Evolutionary conservation across 75 land plant species (phyloP).

Genomic region (Azolla pinnata): DNA sequence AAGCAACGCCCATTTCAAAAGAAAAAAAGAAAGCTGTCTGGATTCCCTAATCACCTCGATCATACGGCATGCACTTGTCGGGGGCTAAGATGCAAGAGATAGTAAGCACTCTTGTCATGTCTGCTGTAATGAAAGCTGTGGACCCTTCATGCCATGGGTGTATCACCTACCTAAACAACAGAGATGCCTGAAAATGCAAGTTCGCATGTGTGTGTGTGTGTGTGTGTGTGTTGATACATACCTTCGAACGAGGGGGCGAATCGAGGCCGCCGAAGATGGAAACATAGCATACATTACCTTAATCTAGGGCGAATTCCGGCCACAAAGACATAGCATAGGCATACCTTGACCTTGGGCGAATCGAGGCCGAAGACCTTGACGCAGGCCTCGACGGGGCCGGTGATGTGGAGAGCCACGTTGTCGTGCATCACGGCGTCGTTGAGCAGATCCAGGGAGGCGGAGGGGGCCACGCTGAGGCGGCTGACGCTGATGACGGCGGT

Average conservation of each 20-base stretch:
- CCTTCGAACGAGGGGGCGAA: neutral
- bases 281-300: neutral
- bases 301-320: neutral
- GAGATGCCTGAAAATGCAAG: no score
- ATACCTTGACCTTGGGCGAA: conserved; percentile 57
- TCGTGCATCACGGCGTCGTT: conserved; percentile 49
- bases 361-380: conserved; percentile 41
- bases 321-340: neutral
- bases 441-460: conserved; percentile 43
- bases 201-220: no score
- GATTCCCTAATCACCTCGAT: no score
- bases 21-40: no score
- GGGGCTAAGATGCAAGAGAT: no score
- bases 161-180: no score
- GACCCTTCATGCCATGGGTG: no score
- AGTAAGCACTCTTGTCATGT: no score
- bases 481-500: conserved; percentile 35
- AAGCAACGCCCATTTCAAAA: no score
- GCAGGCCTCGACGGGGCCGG: conserved; percentile 55
- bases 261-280: neutral
- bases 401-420: conserved; percentile 43
- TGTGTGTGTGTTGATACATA: neutral
- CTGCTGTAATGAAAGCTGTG: no score
- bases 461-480: conserved; percentile 34
- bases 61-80: no score